phyloP scores from a whole-genome alignment of 2,329 filamentous ascomycete species.

The Colletotrichum filicis region DNA sequence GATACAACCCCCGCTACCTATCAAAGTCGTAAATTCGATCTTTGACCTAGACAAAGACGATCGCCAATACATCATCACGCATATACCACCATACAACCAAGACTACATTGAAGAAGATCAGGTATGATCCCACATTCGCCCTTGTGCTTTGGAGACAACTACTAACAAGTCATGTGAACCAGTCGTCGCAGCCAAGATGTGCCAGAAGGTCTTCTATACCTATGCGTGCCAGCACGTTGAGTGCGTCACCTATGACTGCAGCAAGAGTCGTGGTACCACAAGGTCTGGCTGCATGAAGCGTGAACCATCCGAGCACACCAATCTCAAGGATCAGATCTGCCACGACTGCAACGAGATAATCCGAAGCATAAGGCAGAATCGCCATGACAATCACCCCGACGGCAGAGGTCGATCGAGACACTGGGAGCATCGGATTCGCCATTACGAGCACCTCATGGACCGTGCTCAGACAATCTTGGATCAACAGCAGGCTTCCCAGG shows the following conservation, averaged over 20 bases:
- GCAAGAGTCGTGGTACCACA: neutral
- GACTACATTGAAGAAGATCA: neutral
- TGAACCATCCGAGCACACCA: neutral
- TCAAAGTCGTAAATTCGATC: neutral
- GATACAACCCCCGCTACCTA: neutral
- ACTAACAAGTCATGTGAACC: conserved; percentile 34
- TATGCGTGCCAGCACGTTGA: conserved; percentile 35
- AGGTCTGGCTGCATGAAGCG: neutral
- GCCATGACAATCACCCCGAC: neutral
- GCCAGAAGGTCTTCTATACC: conserved; percentile 34
- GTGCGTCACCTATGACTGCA: conserved; percentile 29
- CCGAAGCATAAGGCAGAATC: neutral
- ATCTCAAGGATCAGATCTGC: conserved; percentile 32
- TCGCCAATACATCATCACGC: neutral
- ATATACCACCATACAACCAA: neutral
- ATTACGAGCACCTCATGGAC: neutral
- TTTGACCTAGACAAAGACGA: neutral
- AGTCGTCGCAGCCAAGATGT: conserved; percentile 15
- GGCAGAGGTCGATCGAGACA: no score
- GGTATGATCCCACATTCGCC: neutral
- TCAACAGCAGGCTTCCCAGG: neutral
- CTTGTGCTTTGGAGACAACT: neutral
- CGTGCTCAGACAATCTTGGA: neutral
- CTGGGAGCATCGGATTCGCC: neutral
- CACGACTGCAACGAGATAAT: conserved; percentile 30